Conservation (phyloP, 345 rosid genomes). For the Acer campestre region DNA sequence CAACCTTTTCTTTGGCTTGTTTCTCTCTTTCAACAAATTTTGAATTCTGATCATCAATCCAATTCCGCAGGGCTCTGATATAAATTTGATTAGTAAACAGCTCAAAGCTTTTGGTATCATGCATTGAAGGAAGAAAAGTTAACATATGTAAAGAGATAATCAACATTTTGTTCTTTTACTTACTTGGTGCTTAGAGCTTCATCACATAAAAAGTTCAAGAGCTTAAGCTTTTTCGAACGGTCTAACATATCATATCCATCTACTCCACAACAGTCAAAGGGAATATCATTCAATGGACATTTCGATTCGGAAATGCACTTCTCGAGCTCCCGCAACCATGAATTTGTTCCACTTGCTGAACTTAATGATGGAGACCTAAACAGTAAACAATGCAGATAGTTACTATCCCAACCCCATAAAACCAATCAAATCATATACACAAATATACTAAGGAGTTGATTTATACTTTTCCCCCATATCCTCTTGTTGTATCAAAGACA, state of each 20-base stretch:
- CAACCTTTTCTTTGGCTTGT: conserved; percentile 52
- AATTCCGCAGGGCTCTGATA: conserved; percentile 51
- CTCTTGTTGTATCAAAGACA: conserved; percentile 49
- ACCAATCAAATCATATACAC: conserved; percentile 4
- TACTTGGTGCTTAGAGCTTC: conserved; percentile 65
- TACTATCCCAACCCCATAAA: conserved; percentile 6
- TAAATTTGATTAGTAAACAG: conserved; percentile 5
- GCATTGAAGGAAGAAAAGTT: not conserved
- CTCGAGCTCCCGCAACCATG: conserved; percentile 62
- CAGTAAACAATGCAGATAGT: conserved; percentile 18
- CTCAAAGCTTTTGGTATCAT: not conserved
- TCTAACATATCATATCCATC: conserved; percentile 45
- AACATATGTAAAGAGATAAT: not conserved
- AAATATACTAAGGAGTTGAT: conserved; percentile 4
- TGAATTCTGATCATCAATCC: conserved; percentile 60
- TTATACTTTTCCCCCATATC: conserved; percentile 62
- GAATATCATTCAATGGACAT: conserved; percentile 34
- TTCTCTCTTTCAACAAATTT: conserved; percentile 43
- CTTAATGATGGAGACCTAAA: conserved; percentile 52
- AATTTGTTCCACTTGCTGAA: conserved; percentile 41
- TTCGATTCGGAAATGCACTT: conserved; percentile 45
- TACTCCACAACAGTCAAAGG: conserved; percentile 42
- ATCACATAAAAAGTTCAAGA: conserved; percentile 68
- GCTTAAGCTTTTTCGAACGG: conserved; percentile 47
- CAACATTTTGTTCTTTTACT: conserved; percentile 26